Base-by-base conservation (phyloP, 306 rosid species). In the Dryas alaskensis region DNA sequence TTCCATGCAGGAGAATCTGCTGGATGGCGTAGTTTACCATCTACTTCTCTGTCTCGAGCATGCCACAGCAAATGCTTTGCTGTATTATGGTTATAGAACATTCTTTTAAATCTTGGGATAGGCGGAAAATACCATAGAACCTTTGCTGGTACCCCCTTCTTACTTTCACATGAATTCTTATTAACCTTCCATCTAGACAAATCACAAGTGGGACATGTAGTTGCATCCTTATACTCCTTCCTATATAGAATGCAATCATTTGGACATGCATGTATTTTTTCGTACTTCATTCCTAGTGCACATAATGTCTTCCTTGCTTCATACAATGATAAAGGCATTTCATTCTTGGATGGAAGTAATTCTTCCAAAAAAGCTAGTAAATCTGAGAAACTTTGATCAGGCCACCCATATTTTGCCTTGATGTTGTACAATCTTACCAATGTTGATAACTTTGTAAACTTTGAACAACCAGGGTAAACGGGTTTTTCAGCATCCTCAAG, bases 91-190 rank as follows among this genome's bases (percentile, higher is more conserved):
- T 3, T 42, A 27, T 10, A 12, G 11, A 39, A 43, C 53, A 19
- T 40, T 42, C 31, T 16, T 2, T 10, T 54, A 1, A 53, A 70
- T 22, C 74, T 17, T 0, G 22, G 40, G 43, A 70, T 70, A 0
- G 11, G 74, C 0, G 74, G 65, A 10, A 70, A 70, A 40, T 70
- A 70, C 74, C 53, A 58, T 4, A 71, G 0, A 2, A 45, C 66
- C 5, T 58, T 58, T 16, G 54, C 47, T 1, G 31, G 31, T 27
- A 27, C 31, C 31, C 31, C 31, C 2, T 27, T 27, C 31, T 27
- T 27, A 27, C 2, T 27, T 27, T 27, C 31, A 2, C 31, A 0
- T 7, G 27, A 5, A 46, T 0, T 8, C 57, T 47, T 60, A 0
- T 17, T 64, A 12, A 4, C 4, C 22, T 43, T 63, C 68, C 50